These are phyloP conservation scores for Gossypium bickii DNA, from an alignment of 345 rosid genomes.

Conservation along the genomic window DNA sequence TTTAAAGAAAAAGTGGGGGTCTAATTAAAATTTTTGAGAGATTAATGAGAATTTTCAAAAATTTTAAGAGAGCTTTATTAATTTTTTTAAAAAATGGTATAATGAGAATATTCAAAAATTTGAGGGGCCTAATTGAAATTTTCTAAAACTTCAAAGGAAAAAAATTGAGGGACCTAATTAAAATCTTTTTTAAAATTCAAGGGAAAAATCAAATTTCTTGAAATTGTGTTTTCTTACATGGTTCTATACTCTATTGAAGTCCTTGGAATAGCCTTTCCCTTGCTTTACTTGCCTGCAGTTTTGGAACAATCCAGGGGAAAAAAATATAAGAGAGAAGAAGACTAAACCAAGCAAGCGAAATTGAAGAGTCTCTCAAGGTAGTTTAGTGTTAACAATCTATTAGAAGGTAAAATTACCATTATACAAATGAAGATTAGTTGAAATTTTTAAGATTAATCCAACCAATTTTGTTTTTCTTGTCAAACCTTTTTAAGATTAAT, in stretches of 20 bases:
- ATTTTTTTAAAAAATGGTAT: too few relatives aligned
- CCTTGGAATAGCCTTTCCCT: slow-evolving; percentile 34
- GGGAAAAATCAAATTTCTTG: too few relatives aligned
- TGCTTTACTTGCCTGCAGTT: slow-evolving; percentile 38
- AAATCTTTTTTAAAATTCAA: too few relatives aligned
- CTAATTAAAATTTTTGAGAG: too few relatives aligned
- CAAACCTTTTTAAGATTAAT: too few relatives aligned
- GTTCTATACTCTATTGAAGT: slow-evolving; percentile 10
- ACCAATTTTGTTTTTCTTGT: neutral
- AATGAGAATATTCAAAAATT: too few relatives aligned
- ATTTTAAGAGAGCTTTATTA: too few relatives aligned
- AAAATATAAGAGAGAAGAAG: neutral
- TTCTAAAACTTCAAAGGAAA: too few relatives aligned
- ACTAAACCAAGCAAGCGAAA: neutral
- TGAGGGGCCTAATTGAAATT: too few relatives aligned
- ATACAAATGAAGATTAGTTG: neutral
- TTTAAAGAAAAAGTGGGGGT: too few relatives aligned
- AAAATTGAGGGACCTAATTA: too few relatives aligned
- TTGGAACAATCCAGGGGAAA: neutral
- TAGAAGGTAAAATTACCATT: neutral
- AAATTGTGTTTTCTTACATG: neutral
- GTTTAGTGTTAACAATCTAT: neutral
- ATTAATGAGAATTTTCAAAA: too few relatives aligned
- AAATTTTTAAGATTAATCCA: neutral
- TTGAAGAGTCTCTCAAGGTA: neutral